phyloP scores from a whole-genome alignment of 768 basidiomycete genomes.

The Rubroboletus pulcherrimus region DNA sequence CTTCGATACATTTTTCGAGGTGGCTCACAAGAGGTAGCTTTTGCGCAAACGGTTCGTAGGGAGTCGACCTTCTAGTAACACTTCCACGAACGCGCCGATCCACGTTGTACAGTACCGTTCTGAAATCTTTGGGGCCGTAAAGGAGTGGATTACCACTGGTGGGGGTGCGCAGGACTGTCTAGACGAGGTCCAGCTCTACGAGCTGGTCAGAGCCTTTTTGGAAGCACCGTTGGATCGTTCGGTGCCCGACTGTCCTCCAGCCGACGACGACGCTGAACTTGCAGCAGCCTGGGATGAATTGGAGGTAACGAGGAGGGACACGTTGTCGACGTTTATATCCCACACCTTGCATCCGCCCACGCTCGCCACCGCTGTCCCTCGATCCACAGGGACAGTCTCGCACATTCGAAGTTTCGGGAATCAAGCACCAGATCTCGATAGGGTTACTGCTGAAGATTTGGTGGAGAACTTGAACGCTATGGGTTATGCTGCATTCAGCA shows the following conservation, averaged over 20 bases:
- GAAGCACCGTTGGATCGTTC: conserved; percentile 50
- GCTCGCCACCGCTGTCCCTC: conserved; percentile 22
- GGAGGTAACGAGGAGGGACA: conserved; percentile 37
- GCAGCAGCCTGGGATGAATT: conserved; percentile 46
- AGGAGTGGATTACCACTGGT: conserved; percentile 69
- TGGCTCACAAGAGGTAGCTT: conserved; percentile 42
- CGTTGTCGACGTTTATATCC: conserved; percentile 46
- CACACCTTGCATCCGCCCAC: conserved; percentile 61
- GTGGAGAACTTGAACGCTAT: conserved; percentile 78
- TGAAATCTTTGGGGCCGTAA: conserved; percentile 61
- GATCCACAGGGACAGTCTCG: conserved; percentile 12
- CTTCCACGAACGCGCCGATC: conserved; percentile 41
- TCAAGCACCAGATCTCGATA: conserved; percentile 61
- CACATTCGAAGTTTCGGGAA: conserved; percentile 28
- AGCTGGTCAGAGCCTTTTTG: conserved; percentile 58
- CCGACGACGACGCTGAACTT: conserved; percentile 41
- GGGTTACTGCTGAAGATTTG: conserved; percentile 60
- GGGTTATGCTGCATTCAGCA: conserved; percentile 69
- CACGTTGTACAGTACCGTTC: conserved; percentile 50
- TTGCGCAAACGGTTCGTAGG: conserved; percentile 70
- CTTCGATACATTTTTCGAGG: neutral
- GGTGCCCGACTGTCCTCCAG: conserved; percentile 35
- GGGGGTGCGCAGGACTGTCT: conserved; percentile 77
- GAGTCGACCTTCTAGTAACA: conserved; percentile 40
- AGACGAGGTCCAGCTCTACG: conserved; percentile 64